A percentile compares a stretch with the other conserved stretches of the same genome.
These are phyloP conservation scores for Mycena amicta DNA, from an alignment of 768 basidiomycete species.

Conservation along the genomic window DNA sequence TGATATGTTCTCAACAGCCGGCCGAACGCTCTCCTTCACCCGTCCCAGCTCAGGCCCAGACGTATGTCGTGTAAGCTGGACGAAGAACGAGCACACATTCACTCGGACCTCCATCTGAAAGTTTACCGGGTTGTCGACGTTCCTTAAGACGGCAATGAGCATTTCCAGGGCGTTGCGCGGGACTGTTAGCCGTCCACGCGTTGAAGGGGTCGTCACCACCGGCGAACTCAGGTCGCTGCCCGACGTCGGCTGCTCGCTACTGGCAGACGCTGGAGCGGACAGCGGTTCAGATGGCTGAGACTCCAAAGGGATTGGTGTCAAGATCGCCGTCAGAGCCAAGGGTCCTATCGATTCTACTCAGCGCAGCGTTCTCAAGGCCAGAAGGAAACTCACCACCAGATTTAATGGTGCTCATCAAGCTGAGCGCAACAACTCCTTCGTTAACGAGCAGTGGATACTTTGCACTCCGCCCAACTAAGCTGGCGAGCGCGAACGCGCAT, in stretches of 20 bases:
- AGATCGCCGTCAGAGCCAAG: conserved; percentile 63
- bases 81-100: conserved; percentile 74
- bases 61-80: conserved; percentile 60
- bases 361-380: not conserved
- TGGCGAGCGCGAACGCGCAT: conserved; percentile 63
- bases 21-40: conserved; percentile 53
- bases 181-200: conserved; percentile 40
- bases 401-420: conserved; percentile 67
- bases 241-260: conserved; percentile 29
- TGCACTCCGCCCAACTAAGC: conserved; percentile 72
- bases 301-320: conserved; percentile 50
- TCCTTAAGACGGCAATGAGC: conserved; percentile 63
- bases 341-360: conserved; percentile 44
- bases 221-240: conserved; percentile 48
- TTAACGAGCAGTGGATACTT: conserved; percentile 86
- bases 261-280: conserved; percentile 42
- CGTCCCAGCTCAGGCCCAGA: conserved; percentile 48
- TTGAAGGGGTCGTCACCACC: conserved; percentile 45
- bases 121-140: conserved; percentile 53
- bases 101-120: conserved; percentile 77
- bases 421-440: conserved; percentile 84
- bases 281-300: conserved; percentile 34
- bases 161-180: conserved; percentile 69
- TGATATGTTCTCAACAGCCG: conserved; percentile 54
- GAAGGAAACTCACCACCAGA: conserved; percentile 59